phyloP scores from a whole-genome alignment of 2,329 filamentous ascomycete genomes.

The Zymoseptoria pseudotritici region DNA sequence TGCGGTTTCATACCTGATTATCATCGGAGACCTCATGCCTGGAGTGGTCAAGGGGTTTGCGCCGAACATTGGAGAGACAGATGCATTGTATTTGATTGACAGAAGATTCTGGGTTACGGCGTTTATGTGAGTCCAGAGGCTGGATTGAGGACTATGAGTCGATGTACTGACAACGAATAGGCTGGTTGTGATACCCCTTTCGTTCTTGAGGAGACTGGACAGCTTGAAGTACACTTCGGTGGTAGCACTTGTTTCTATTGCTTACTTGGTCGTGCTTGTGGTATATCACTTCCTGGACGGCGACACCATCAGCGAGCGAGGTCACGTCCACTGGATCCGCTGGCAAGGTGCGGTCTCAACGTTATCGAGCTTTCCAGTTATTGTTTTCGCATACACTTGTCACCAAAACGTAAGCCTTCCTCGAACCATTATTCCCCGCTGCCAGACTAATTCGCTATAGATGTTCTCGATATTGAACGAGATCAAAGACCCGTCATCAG shows the following conservation, averaged over 20 bases:
- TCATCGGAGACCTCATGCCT: conserved; percentile 97
- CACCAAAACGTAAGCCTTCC: conserved; percentile 73
- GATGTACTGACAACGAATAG: conserved; percentile 34
- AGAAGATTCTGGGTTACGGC: conserved; percentile 96
- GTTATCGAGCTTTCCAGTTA: conserved; percentile 82
- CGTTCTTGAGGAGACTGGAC: conserved; percentile 83
- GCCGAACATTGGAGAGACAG: conserved; percentile 41
- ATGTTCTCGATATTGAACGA: conserved; percentile 99
- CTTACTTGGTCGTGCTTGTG: conserved; percentile 86
- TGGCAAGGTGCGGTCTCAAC: conserved; percentile 74
- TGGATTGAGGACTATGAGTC: no score
- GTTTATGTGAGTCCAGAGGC: conserved; percentile 62
- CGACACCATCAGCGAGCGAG: conserved; percentile 66
- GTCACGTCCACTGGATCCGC: conserved; percentile 65
- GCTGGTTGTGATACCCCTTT: conserved; percentile 88
- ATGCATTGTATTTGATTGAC: conserved; percentile 69
- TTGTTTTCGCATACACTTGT: conserved; percentile 98
- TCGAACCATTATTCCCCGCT: background rate
- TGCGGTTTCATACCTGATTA: conserved; percentile 94
- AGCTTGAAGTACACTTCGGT: conserved; percentile 97
- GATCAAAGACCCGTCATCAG: conserved; percentile 74
- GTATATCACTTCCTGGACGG: conserved; percentile 80
- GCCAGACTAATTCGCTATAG: conserved; percentile 37
- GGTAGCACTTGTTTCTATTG: conserved; percentile 83
- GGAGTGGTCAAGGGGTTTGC: conserved; percentile 81